Percentiles rank a stretch among this genome's conserved stretches.
Evolutionary conservation across 1,284 basidiomycete genomes (phyloP).

Genomic region (Laetiporus sulphureus): DNA sequence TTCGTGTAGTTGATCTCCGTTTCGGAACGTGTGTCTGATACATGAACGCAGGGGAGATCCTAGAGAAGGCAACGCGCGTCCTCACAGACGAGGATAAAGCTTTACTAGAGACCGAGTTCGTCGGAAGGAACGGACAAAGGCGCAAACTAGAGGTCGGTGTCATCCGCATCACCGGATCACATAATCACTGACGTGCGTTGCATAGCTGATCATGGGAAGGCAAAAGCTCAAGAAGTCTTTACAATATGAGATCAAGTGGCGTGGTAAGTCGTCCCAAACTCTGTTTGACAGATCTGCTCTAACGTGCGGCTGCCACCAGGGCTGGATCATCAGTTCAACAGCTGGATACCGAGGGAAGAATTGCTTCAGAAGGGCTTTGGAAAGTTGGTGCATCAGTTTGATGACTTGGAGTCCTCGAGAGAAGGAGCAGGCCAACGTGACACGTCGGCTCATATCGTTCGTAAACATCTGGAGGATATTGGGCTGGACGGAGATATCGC

Average conservation of each 20-base stretch:
- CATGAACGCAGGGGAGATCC: slow-evolving; percentile 76
- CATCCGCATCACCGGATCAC: slow-evolving; percentile 2
- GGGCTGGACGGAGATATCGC: slow-evolving; percentile 96
- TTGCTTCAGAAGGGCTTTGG: slow-evolving; percentile 85
- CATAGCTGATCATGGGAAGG: slow-evolving; percentile 84
- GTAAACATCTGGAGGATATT: slow-evolving; percentile 90
- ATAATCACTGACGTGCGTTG: slow-evolving; percentile 5
- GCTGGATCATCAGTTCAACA: slow-evolving; percentile 90
- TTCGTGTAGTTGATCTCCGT: slow-evolving; percentile 38
- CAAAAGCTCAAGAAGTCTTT: slow-evolving; percentile 97
- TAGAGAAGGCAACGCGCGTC: slow-evolving; percentile 90
- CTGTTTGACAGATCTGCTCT: background rate
- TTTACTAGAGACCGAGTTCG: slow-evolving; percentile 83
- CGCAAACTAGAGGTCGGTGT: slow-evolving; percentile 79
- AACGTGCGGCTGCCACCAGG: slow-evolving; percentile 25
- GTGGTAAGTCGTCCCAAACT: slow-evolving; percentile 32
- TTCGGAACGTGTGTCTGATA: no score
- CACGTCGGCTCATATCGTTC: slow-evolving; percentile 72
- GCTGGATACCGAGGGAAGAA: slow-evolving; percentile 91
- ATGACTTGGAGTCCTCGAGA: slow-evolving; percentile 93
- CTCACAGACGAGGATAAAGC: slow-evolving; percentile 86
- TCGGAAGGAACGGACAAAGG: slow-evolving; percentile 87
- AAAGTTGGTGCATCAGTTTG: slow-evolving; percentile 92
- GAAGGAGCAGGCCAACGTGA: slow-evolving; percentile 90
- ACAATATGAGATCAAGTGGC: slow-evolving; percentile 98